Base-by-base conservation (phyloP, 169 alveolate species). In the Plasmodium coatneyi region DNA sequence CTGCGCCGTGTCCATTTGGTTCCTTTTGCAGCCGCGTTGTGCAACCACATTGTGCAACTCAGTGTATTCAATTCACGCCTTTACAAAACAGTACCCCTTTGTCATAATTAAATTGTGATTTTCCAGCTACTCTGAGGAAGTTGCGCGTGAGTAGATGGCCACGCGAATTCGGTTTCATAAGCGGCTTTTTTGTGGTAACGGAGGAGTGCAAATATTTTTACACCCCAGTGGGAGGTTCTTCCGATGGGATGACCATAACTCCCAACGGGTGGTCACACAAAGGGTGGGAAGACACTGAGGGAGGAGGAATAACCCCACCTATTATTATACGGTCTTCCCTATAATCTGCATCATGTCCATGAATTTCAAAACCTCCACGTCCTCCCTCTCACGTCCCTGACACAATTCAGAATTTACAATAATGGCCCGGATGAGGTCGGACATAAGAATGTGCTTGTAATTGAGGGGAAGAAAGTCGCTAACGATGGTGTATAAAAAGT, bases 261-360 rank as follows among this genome's bases (percentile, higher is more conserved):
- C 25, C 60, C 5, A 66, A 66, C 41, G 19, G 19, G 6, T 28
- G n/a, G 3, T 0, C 76, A 1, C 76, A 66, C 19, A 66, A 19
- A 3, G 1, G 76, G n/a, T 66, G 36, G 0, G 16, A 28, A 66
- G 1, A 66, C 22, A 22, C n/a, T 7, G n/a, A 9, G 3, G 39
- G 14, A 6, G 39, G 14, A 1, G 30, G n/a, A 28, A 25, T 22
- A 5, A 0, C 5, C 36, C 36, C 76, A 66, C 5, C 30, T 12
- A 12, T n/a, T 43, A n/a, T 16, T 46, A 76, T 25, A 10, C 60
- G 46, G 10, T 22, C 30, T 79, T 89, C 72, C 94, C 94, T 41
- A 89, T 80, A 9, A 89, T 89, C 36, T 89, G 78, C 94, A 89
- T 89, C 82, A 89, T 80, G 19, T 89, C 94, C 34, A 89, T 28